Evolutionary conservation across 768 basidiomycete genomes (phyloP), one percentile per base, ranked within the genome.

Genomic region (Leccinum arenicola): DNA sequence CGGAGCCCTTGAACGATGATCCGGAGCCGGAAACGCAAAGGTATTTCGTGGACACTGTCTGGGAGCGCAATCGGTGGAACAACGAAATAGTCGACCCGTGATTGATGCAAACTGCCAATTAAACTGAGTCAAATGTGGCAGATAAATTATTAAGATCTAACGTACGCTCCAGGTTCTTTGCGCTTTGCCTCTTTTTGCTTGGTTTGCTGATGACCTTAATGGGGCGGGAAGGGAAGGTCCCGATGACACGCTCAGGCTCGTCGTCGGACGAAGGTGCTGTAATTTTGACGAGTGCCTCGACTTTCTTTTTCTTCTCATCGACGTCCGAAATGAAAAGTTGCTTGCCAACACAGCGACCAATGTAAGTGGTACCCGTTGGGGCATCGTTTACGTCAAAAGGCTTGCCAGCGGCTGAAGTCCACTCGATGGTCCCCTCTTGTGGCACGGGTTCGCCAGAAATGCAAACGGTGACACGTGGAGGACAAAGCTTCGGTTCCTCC

Each of bases 161-260:
- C 95, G 78, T 71, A 95, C 94, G 77, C 73, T 97, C 92, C 17
- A 93, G 82, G 66, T 93, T 94, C 81, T 96, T 96, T 50, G 89
- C 91, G 70, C 89, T 93, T 74, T 93, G 89, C 66, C 93, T 83
- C 82, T 97, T 97, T 81, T 98, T 97, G 78, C 91, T 93, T 4
- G 96, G 96, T 74, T 98, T 98, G 76, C 91, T 93, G 76, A 98
- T 98, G 68, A 98, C 93, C 74, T 95, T 95, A 80, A 98, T 98
- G n/a, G 95, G 87, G 50, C 90, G 88, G 64, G 91, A 93, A 48
- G 91, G 88, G 77, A 98, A 98, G 19, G 85, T 83, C 21, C 95
- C 95, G 65, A 98, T 86, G 36, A 93, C 80, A 40, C 88, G 83
- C 70, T 93, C 91, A 58, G 86, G 84, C 70, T 91, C 88, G 60